Evolutionary conservation across 495 filamentous ascomycete genomes (phyloP).

Genomic region (Talaromyces proteolyticus): DNA sequence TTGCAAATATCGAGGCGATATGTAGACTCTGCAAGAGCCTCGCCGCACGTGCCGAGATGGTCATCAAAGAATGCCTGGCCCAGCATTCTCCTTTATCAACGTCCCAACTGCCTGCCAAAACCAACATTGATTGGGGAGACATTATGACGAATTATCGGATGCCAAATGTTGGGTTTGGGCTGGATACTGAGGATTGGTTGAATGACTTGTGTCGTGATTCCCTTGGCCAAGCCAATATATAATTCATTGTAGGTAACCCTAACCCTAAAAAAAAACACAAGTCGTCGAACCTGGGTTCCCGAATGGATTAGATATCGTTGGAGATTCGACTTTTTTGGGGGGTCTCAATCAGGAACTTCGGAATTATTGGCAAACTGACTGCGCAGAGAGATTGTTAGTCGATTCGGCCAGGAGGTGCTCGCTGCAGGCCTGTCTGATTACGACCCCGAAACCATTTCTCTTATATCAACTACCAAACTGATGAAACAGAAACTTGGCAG

Average conservation of each 20-base stretch:
- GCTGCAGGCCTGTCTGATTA: conserved; percentile 44
- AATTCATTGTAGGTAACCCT: too few relatives aligned
- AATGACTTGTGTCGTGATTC: too few relatives aligned
- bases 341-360: conserved; percentile 49
- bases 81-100: background rate
- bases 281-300: too few relatives aligned
- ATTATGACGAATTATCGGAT: background rate
- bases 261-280: too few relatives aligned
- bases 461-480: too few relatives aligned
- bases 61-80: background rate
- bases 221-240: too few relatives aligned
- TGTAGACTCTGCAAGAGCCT: background rate
- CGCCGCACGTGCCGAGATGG: background rate
- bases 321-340: too few relatives aligned
- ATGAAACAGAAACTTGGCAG: too few relatives aligned
- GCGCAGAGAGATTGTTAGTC: conserved; percentile 33
- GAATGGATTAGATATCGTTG: too few relatives aligned
- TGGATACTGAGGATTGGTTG: background rate
- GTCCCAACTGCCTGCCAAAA: background rate
- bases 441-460: conserved; percentile 33
- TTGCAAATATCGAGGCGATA: background rate
- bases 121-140: background rate
- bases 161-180: background rate
- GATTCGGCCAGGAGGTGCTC: conserved; percentile 36
- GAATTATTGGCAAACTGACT: conserved; percentile 43